Evolutionary conservation across 202 grass and related monocot species (phyloP).

Genomic region (Eragrostis tef): DNA sequence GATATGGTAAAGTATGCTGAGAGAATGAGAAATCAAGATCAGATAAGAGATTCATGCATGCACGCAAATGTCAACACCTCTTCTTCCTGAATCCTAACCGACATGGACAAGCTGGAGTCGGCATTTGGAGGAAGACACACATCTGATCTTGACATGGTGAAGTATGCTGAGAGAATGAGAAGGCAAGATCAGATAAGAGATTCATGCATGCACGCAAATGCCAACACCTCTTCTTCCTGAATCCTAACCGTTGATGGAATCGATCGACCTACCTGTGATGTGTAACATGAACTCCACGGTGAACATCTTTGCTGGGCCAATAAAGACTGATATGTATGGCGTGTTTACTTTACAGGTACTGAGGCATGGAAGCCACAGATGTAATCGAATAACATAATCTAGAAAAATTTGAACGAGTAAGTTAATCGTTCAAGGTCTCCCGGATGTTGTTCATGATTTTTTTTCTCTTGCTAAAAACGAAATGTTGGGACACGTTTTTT

Average conservation of each 20-base stretch:
- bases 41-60: constrained; percentile 16
- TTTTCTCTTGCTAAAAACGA: too few species aligned
- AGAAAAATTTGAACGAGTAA: not conserved
- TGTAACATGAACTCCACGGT: not conserved
- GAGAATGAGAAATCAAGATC: constrained; percentile 60
- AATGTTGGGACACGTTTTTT: too few species aligned
- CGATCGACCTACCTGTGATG: not conserved
- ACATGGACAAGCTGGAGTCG: constrained; percentile 55
- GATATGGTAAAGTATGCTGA: constrained; percentile 52
- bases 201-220: not conserved
- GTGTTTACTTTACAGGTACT: not conserved
- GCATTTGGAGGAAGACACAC: constrained; percentile 57
- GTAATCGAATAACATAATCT: not conserved
- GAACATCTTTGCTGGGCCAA: not conserved
- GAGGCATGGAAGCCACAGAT: not conserved
- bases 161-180: constrained; percentile 62
- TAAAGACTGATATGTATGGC: not conserved
- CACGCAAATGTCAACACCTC: not conserved
- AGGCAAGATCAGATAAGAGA: constrained; percentile 46
- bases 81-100: constrained; percentile 44
- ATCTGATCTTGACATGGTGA: constrained; percentile 42
- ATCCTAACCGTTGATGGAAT: not conserved
- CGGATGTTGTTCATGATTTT: not conserved
- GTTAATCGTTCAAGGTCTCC: not conserved
- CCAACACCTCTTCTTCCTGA: not conserved